phyloP scores from a whole-genome alignment of 805 yeast species.

The Brettanomyces bruxellensis region DNA sequence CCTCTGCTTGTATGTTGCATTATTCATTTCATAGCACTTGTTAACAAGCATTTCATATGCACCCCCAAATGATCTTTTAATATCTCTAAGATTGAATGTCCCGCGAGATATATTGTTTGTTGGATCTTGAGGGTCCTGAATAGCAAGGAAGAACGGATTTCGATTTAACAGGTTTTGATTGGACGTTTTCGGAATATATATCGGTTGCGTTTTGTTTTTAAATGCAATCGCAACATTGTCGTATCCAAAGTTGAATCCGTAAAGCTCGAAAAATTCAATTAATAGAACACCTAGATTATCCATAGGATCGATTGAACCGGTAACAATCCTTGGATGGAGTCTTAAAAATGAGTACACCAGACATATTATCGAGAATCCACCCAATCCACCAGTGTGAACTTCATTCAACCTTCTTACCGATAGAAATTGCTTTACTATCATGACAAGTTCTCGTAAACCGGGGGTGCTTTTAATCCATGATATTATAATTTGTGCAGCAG shows the following conservation, averaged over 20 bases:
- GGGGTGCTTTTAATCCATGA: constrained; percentile 68
- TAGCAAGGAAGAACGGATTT: constrained; percentile 55
- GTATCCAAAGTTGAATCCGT: constrained; percentile 84
- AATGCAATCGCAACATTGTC: constrained; percentile 68
- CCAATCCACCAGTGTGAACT: constrained; percentile 89
- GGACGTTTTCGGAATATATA: constrained; percentile 49
- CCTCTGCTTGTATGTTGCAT: constrained; percentile 56
- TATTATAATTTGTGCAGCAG: constrained; percentile 70
- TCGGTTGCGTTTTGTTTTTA: constrained; percentile 42
- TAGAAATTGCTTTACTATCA: constrained; percentile 78
- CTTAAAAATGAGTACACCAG: constrained; percentile 68
- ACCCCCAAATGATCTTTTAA: constrained; percentile 81
- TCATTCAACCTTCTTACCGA: constrained; percentile 70
- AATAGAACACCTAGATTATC: constrained; percentile 79
- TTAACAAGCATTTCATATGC: constrained; percentile 73
- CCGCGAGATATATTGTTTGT: constrained; percentile 81
- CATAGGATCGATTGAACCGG: constrained; percentile 55
- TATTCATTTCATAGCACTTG: constrained; percentile 65
- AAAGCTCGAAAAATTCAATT: constrained; percentile 86
- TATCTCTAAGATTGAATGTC: constrained; percentile 67
- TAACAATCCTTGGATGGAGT: constrained; percentile 68
- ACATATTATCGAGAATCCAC: constrained; percentile 91
- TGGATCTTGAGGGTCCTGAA: constrained; percentile 84
- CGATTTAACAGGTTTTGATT: constrained; percentile 32
- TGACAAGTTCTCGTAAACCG: constrained; percentile 72